Base-by-base conservation (phyloP, 2,329 filamentous ascomycete genomes). In the Aureobasidium sp. region DNA sequence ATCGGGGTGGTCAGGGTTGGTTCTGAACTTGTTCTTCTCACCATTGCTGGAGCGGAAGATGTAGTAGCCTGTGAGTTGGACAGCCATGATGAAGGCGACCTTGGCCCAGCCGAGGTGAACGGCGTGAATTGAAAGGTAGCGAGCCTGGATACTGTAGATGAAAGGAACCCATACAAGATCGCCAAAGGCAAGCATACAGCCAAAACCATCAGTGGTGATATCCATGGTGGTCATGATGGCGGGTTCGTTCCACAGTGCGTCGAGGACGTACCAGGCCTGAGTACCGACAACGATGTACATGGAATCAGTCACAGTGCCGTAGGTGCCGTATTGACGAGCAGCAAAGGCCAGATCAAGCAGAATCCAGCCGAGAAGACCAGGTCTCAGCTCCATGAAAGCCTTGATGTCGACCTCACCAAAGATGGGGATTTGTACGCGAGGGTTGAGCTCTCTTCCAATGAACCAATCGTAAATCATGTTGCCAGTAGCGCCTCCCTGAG, bases 401-500 rank as follows among this genome's bases (percentile, higher is more conserved):
- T 97, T 97, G 75, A 97, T 88, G 71, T 97, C 93, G 54, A 97
- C 81, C 68, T 91, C 88, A 62, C 91, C 90, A 65, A 96, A 81
- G 53, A 95, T 73, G 2, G 91, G 91, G 29, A 96, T 77, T 0
- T 81, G 84, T 63, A 95, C 75, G 53, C 92, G 90, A 3, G 93
- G 93, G 76, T 97, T 97, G 64, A 97, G 85, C 75, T 97, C 93
- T 32, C 93, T 89, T 25, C 93, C 93, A 66, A 97, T 97, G 77
- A 91, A 97, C 85, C 91, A 97, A 75, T 97, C 93, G 74, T 97
- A 97, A 41, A 97, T 76, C 65, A 91, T 77, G 74, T 96, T 97
- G 62, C 91, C 92, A 1, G 85, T 86, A 70, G 89, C 84, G 16
- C 91, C 92, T 47, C 92, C 91, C 1, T 85, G 84, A 0, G 92